Evolutionary conservation across 192 early-diverging fungal genomes (phyloP).

Genomic region (Coemansia reversa): DNA sequence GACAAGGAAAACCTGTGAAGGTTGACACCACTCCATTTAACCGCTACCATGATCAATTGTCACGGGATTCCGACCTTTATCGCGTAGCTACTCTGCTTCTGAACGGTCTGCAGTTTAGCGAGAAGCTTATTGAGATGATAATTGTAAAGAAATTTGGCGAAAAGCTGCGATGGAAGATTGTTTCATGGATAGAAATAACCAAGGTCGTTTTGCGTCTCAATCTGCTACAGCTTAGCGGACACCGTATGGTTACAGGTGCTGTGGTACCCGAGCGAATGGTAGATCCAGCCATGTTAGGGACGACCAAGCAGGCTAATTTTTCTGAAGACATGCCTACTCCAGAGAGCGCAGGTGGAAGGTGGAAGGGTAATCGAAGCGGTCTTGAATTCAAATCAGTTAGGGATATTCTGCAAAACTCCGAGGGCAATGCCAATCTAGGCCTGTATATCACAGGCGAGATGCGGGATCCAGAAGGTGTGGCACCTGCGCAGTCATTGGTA

Average conservation of each 20-base stretch:
- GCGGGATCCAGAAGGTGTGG: constrained; percentile 60
- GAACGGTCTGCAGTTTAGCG: constrained; percentile 68
- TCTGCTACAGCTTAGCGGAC: constrained; percentile 36
- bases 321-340: background rate
- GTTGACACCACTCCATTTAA: constrained; percentile 56
- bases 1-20: constrained; percentile 21
- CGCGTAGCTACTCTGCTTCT: constrained; percentile 61
- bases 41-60: constrained; percentile 70
- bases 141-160: constrained; percentile 64
- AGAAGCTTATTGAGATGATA: constrained; percentile 78
- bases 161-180: constrained; percentile 60
- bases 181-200: constrained; percentile 62
- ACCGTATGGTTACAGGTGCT: constrained; percentile 42
- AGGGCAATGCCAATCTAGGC: constrained; percentile 33
- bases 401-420: constrained; percentile 38
- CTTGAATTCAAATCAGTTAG: constrained; percentile 49
- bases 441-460: constrained; percentile 28
- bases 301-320: background rate
- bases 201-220: constrained; percentile 59
- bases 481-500: constrained; percentile 71
- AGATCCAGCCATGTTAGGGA: constrained; percentile 42
- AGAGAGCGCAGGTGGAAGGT: constrained; percentile 17
- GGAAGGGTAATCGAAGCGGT: constrained; percentile 58
- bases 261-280: constrained; percentile 50
- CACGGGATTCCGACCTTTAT: constrained; percentile 52